Evolutionary conservation across 306 rosid species (phyloP).

Genomic region (Chamaecrista fasciculata): DNA sequence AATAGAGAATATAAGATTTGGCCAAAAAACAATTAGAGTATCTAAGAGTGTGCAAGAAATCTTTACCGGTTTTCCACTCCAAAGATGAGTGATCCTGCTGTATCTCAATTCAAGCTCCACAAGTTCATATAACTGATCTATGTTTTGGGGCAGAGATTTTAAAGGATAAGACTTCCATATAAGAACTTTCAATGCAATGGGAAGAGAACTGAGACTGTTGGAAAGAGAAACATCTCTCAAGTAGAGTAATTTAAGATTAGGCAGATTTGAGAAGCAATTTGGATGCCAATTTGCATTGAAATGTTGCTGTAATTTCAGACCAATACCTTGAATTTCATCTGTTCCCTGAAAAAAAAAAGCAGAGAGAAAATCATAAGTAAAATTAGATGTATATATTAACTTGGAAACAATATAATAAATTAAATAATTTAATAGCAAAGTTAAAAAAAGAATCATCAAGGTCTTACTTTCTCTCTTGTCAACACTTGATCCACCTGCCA

Average conservation of each 20-base stretch:
- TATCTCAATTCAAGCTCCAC: not conserved
- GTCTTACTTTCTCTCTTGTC: not conserved
- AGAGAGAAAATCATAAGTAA: not conserved
- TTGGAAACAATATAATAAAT: not conserved
- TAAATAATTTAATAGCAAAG: not conserved
- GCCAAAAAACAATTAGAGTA: too few relatives aligned
- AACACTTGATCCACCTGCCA: not conserved
- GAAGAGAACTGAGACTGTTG: conserved; percentile 23
- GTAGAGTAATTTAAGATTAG: conserved; percentile 27
- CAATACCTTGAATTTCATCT: not conserved
- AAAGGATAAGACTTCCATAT: not conserved
- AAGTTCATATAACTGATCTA: not conserved
- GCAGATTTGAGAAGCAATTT: not conserved
- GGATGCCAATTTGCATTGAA: not conserved
- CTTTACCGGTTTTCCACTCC: not conserved
- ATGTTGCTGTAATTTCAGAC: not conserved
- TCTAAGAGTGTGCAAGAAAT: too few relatives aligned
- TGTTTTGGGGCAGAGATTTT: not conserved
- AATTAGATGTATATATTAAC: not conserved
- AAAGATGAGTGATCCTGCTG: not conserved
- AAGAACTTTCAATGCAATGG: conserved; percentile 10
- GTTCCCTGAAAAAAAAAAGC: not conserved
- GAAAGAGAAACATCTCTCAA: conserved; percentile 28
- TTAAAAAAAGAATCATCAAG: not conserved
- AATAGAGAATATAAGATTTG: too few relatives aligned